Evolutionary conservation across 2,329 filamentous ascomycete species (phyloP).

Genomic region (Pseudogymnoascus sp.): DNA sequence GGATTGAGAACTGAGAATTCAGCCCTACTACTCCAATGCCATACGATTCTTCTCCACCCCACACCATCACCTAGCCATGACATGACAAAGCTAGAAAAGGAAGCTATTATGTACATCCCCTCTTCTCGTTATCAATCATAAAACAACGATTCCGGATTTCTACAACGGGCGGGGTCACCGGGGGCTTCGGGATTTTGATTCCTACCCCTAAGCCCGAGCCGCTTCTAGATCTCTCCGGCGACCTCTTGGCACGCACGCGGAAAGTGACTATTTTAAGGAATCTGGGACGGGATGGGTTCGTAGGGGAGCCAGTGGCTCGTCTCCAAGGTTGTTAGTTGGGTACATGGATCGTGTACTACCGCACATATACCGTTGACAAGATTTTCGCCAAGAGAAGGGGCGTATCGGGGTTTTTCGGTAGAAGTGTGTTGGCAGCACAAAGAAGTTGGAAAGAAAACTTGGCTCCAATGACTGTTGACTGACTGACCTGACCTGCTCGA

Average conservation of each 20-base stretch:
- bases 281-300: neutral
- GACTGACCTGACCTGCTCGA: neutral
- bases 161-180: neutral
- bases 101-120: conserved; percentile 6
- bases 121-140: neutral
- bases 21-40: neutral
- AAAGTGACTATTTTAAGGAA: neutral
- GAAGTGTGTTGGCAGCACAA: neutral
- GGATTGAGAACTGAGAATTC: conserved; percentile 8
- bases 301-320: neutral
- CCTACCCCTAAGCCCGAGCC: neutral
- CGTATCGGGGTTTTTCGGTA: neutral
- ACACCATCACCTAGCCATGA: neutral
- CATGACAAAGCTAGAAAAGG: neutral
- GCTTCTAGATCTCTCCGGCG: neutral
- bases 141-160: neutral
- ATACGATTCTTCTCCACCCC: neutral
- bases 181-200: neutral
- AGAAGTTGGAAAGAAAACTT: neutral
- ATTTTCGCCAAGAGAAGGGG: neutral
- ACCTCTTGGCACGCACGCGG: neutral
- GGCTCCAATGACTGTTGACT: neutral
- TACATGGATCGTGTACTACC: neutral
- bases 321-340: neutral
- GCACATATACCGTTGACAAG: neutral